Base-by-base conservation (phyloP, 2,329 filamentous ascomycete genomes). In the Verticillium zaregamsianum region DNA sequence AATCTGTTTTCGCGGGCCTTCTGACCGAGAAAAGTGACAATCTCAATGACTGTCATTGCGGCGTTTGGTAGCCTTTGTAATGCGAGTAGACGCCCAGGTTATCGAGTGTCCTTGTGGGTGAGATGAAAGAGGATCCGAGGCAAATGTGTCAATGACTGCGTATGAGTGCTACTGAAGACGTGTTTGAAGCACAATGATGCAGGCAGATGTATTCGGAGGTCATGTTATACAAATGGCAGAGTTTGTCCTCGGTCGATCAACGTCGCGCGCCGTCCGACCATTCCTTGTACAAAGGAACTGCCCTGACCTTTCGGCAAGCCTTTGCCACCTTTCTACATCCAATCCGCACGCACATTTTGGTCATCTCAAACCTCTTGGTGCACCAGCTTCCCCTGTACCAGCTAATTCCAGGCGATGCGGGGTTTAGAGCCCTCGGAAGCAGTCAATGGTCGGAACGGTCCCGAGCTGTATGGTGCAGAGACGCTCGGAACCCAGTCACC, bases 21-120 rank as follows among this genome's bases (percentile, higher is more conserved):
- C 11, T 66, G 59, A 23, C 63, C 61, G 0, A 73, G 55, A 2
- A 67, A 65, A 1, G 66, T 23, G 11, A 73, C 52, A 17, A 67
- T 60, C 23, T 65, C 66, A 28, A 68, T 63, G 35, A 73, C 68
- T 7, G 72, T 67, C 72, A 74, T 74, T 39, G 45, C 37, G 59
- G 32, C 35, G 33, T 14, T 17, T 33, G 55, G 33, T 9, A 14
- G 45, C 20, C n/a, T 49, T 23, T 3, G 12, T 23, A n/a, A 25
- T 49, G 45, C n/a, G 3, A 35, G 40, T 56, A 35, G 14, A 35
- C 37, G 37, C 37, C 37, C 11, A 39, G 37, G 17, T 2, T 39
- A 39, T 39, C 3, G 37, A 14, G 37, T 39, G 11, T 39, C 14
- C 14, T 5, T 39, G 14, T 15, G 37, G 11, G 37, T 39, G 37